Percentiles rank a stretch among this genome's conserved stretches.
These are phyloP conservation scores for Dryadomyces quercus-mongolicae DNA, from an alignment of 2,329 filamentous ascomycete species.

Conservation along the genomic window DNA sequence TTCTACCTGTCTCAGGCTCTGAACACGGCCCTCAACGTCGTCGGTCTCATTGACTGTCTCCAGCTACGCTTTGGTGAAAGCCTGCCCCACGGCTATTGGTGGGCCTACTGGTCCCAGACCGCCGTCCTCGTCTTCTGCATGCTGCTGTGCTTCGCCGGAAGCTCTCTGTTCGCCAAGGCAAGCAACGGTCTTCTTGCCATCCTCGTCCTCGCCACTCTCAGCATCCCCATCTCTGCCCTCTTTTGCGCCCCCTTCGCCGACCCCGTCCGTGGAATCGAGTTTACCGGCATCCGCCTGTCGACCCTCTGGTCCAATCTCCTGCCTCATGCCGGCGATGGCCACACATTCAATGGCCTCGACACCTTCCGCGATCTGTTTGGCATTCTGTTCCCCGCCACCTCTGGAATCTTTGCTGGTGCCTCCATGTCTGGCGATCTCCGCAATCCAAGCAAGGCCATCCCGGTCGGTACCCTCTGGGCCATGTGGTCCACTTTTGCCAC, in stretches of 20 bases:
- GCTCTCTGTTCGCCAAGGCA: constrained; percentile 65
- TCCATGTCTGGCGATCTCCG: constrained; percentile 84
- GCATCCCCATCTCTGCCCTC: constrained; percentile 69
- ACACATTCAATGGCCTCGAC: constrained; percentile 48
- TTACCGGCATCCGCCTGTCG: constrained; percentile 61
- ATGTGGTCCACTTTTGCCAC: constrained; percentile 63
- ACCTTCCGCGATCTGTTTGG: constrained; percentile 77
- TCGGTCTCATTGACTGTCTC: constrained; percentile 75
- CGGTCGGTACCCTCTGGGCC: constrained; percentile 70
- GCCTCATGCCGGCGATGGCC: constrained; percentile 50
- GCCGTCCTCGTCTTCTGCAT: constrained; percentile 60
- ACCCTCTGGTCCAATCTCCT: constrained; percentile 66
- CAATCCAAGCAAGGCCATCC: constrained; percentile 74
- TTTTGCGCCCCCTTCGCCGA: constrained; percentile 56
- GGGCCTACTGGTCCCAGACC: constrained; percentile 64
- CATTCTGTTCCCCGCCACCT: constrained; percentile 66
- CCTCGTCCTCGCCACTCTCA: constrained; percentile 61
- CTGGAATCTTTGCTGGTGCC: constrained; percentile 56
- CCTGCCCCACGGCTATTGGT: constrained; percentile 64
- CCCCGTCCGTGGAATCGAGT: constrained; percentile 50
- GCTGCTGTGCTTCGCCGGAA: constrained; percentile 65
- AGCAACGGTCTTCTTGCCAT: constrained; percentile 66
- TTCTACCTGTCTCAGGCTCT: constrained; percentile 87
- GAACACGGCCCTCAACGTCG: constrained; percentile 78
- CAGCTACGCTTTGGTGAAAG: constrained; percentile 59